These are phyloP conservation scores for Helianthus tuberosus DNA, from an alignment of 129 eudicot genomes.

Conservation along the genomic window DNA sequence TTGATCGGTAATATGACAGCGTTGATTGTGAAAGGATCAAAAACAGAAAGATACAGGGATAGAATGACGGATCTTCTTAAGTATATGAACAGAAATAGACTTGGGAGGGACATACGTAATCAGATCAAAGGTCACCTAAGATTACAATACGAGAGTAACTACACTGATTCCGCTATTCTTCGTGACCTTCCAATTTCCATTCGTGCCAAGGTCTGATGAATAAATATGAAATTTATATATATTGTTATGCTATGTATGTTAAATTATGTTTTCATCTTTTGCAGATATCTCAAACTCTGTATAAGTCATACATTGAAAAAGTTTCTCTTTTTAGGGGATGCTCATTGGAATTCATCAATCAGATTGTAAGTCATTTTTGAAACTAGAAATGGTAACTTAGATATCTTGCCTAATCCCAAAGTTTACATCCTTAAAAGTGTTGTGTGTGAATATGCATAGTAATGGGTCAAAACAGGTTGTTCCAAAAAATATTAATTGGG, in stretches of 20 bases:
- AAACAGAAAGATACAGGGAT: conserved; percentile 92
- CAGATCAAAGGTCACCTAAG: conserved; percentile 91
- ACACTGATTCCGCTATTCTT: conserved; percentile 79
- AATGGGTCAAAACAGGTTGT: too few relatives aligned
- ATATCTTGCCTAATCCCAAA: neutral
- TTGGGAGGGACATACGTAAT: conserved; percentile 72
- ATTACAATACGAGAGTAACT: conserved; percentile 88
- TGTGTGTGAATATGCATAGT: too few relatives aligned
- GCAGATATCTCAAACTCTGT: conserved; percentile 87
- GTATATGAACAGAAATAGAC: conserved; percentile 90
- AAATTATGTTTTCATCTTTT: conserved; percentile 21
- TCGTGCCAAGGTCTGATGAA: conserved; percentile 73
- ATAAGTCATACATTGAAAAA: conserved; percentile 58
- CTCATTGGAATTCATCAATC: conserved; percentile 84
- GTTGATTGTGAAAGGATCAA: conserved; percentile 90
- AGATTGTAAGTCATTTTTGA: conserved; percentile 65
- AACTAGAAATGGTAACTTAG: neutral
- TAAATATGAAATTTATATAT: neutral
- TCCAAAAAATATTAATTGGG: too few relatives aligned
- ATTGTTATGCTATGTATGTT: neutral
- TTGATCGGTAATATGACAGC: conserved; percentile 99
- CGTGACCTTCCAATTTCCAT: conserved; percentile 92
- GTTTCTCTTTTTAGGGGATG: conserved; percentile 80
- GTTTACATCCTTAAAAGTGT: neutral
- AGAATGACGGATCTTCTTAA: conserved; percentile 88